These are phyloP conservation scores for Rubia occidens DNA, from an alignment of 305 asterid species.

Conservation along the genomic window DNA sequence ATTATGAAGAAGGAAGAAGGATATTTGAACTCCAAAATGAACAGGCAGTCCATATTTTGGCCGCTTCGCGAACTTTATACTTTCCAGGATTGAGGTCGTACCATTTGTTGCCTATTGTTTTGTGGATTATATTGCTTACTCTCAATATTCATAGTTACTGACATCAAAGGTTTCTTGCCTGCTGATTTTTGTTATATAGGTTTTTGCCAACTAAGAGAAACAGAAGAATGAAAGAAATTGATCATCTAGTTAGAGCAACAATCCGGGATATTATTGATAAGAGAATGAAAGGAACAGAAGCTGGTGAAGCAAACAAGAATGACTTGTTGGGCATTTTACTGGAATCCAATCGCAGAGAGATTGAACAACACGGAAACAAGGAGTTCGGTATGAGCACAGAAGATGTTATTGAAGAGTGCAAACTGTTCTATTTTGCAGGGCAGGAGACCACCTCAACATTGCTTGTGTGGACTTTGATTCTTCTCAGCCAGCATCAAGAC, in stretches of 20 bases:
- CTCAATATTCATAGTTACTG: background rate
- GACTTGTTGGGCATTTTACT: constrained; percentile 41
- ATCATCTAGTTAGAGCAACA: constrained; percentile 23
- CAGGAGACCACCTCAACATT: constrained; percentile 26
- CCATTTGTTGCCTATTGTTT: background rate
- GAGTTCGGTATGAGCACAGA: constrained; percentile 16
- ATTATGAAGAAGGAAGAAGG: constrained; percentile 27
- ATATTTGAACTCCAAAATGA: constrained; percentile 29
- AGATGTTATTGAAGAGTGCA: constrained; percentile 33
- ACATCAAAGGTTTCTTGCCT: background rate
- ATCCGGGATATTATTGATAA: constrained; percentile 26
- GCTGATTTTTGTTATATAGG: constrained; percentile 16
- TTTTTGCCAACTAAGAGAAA: constrained; percentile 39
- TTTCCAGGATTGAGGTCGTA: constrained; percentile 27
- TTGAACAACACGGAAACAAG: constrained; percentile 11
- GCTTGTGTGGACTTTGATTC: constrained; percentile 27
- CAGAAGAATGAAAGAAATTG: constrained; percentile 25
- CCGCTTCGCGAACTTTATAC: constrained; percentile 14
- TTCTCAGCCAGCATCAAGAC: constrained; percentile 23
- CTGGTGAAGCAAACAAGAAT: constrained; percentile 21
- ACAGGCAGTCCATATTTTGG: constrained; percentile 20
- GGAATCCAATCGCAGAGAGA: constrained; percentile 32
- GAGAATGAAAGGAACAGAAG: constrained; percentile 26
- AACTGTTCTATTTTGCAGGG: constrained; percentile 29
- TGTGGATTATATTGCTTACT: background rate